Evolutionary conservation across 139 green algal genomes (phyloP).

Genomic region (Mychonastes homosphaera): DNA sequence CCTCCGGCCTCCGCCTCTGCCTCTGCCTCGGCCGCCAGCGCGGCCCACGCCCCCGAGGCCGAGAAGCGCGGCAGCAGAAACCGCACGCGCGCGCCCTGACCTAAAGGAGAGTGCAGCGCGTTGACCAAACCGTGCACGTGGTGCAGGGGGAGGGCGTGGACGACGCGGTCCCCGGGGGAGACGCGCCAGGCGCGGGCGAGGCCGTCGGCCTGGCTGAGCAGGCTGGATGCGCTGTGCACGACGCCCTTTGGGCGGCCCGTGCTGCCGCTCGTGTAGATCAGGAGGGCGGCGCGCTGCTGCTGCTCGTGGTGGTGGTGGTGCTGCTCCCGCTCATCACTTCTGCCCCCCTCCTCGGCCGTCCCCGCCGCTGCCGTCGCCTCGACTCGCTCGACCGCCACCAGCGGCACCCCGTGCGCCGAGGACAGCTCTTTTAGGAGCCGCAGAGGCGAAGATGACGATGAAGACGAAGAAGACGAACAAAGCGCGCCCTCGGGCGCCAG

Average conservation of each 20-base stretch:
- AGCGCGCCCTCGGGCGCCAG: too few species aligned
- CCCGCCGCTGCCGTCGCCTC: too few species aligned
- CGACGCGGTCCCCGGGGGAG: conserved; percentile 56
- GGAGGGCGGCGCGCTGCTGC: conserved; percentile 49
- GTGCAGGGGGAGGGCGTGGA: conserved; percentile 89
- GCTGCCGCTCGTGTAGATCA: conserved; percentile 97
- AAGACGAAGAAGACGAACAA: too few species aligned
- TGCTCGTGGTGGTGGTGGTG: conserved; percentile 2
- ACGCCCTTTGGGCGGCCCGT: conserved; percentile 88
- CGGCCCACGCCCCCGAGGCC: conserved; percentile 45
- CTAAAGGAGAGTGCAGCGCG: conserved; percentile 65
- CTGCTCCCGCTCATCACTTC: too few species aligned
- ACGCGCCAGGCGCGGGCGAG: conserved; percentile 71
- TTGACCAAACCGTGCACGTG: conserved; percentile 95
- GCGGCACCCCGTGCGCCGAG: conserved; percentile 2
- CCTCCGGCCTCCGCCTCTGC: too few species aligned
- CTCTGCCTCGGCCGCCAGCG: too few species aligned
- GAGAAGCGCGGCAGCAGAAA: conserved; percentile 75
- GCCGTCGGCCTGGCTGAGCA: conserved; percentile 57
- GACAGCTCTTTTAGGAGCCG: too few species aligned
- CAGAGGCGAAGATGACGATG: too few species aligned
- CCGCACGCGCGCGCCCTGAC: conserved; percentile 54
- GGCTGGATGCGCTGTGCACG: conserved; percentile 55
- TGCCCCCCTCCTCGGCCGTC: too few species aligned
- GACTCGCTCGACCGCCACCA: conserved; percentile 20